Percentiles rank a stretch among this genome's conserved stretches.
Evolutionary conservation across 2,329 filamentous ascomycete genomes (phyloP).

Genomic region (Aspergillus sergii): DNA sequence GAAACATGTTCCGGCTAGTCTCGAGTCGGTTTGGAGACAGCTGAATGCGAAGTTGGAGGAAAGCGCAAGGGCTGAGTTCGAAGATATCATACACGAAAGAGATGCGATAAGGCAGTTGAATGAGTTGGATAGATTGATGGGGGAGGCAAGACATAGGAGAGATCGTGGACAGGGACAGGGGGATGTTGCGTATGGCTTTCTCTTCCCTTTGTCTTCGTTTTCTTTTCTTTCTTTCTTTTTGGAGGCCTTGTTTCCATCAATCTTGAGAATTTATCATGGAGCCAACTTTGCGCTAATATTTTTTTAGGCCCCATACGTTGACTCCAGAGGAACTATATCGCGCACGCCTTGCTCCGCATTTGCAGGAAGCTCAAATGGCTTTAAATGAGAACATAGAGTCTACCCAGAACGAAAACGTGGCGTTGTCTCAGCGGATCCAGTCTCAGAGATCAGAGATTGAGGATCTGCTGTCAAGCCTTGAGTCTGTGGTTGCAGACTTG

Average conservation of each 20-base stretch:
- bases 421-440: slow-evolving; percentile 54
- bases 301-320: slow-evolving; percentile 59
- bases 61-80: slow-evolving; percentile 61
- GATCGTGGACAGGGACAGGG: slow-evolving; percentile 43
- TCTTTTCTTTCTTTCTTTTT: not conserved
- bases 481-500: slow-evolving; percentile 59
- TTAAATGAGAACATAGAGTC: slow-evolving; percentile 53
- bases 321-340: slow-evolving; percentile 59
- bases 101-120: slow-evolving; percentile 62
- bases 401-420: slow-evolving; percentile 56
- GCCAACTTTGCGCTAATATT: slow-evolving; percentile 3
- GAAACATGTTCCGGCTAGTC: slow-evolving; percentile 56
- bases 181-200: slow-evolving; percentile 50
- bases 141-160: slow-evolving; percentile 59
- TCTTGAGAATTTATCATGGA: not conserved
- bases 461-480: slow-evolving; percentile 55
- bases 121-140: slow-evolving; percentile 61
- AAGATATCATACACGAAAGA: slow-evolving; percentile 60
- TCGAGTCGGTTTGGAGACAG: slow-evolving; percentile 61
- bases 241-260: not conserved
- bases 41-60: slow-evolving; percentile 61
- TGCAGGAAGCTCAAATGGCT: slow-evolving; percentile 53
- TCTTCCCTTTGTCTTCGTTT: not conserved
- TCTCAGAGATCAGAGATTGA: slow-evolving; percentile 61
- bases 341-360: slow-evolving; percentile 61